Conservation (phyloP, 371 early-diverging fungal genomes). For the Syncephalis fuscata region DNA sequence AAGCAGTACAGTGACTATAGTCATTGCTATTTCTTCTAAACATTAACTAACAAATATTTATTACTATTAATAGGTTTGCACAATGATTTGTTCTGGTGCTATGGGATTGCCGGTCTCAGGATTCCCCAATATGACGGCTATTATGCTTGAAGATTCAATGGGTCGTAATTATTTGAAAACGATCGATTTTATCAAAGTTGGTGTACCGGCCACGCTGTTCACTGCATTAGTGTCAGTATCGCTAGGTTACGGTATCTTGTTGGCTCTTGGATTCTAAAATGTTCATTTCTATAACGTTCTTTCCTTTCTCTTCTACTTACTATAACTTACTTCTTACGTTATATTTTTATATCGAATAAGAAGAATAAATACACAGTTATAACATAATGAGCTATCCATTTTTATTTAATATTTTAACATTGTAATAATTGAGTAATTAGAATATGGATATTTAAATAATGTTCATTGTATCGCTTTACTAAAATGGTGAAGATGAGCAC, state of each 20-base stretch:
- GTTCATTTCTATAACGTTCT: no score
- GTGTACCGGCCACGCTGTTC: slow-evolving; percentile 61
- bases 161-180: slow-evolving; percentile 73
- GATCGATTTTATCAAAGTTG: slow-evolving; percentile 70
- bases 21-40: slow-evolving; percentile 14
- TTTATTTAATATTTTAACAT: no score
- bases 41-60: background rate
- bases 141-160: slow-evolving; percentile 78
- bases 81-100: slow-evolving; percentile 68
- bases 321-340: no score
- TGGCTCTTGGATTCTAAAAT: slow-evolving; percentile 28
- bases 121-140: slow-evolving; percentile 94
- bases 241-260: slow-evolving; percentile 57
- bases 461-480: no score
- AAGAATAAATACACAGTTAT: no score
- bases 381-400: no score
- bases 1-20: no score
- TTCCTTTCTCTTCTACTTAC: no score
- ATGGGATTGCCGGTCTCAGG: slow-evolving; percentile 92
- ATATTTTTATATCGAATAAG: no score
- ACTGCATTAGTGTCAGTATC: slow-evolving; percentile 51
- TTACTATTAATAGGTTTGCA: slow-evolving; percentile 23
- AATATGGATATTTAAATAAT: no score
- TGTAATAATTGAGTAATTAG: no score
- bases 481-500: no score